phyloP scores from a whole-genome alignment of 2,329 filamentous ascomycete genomes.

The Balansia obtecta region DNA sequence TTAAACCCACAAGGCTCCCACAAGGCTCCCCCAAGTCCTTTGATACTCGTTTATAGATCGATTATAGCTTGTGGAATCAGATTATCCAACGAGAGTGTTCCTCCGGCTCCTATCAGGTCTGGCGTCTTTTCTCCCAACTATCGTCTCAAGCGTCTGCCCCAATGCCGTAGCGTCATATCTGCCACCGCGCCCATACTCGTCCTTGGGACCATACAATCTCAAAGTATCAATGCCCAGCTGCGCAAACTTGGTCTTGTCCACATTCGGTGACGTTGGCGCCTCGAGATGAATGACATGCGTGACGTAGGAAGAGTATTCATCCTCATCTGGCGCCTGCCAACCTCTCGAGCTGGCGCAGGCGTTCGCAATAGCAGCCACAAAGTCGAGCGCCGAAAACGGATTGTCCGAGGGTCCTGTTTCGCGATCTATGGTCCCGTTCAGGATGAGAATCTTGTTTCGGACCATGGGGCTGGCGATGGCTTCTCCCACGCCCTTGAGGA shows the following conservation, averaged over 20 bases:
- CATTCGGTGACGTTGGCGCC: slow-evolving; percentile 52
- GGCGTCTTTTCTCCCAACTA: slow-evolving; percentile 48
- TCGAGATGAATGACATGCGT: slow-evolving; percentile 77
- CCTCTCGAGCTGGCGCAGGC: slow-evolving; percentile 60
- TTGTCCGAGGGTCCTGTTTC: slow-evolving; percentile 62
- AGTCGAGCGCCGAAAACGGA: slow-evolving; percentile 66
- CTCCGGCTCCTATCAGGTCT: slow-evolving; percentile 26
- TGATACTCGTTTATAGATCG: too few species aligned
- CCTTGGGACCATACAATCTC: slow-evolving; percentile 59
- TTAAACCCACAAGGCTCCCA: too few species aligned
- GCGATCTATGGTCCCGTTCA: slow-evolving; percentile 75
- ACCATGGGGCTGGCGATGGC: slow-evolving; percentile 32
- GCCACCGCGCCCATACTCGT: slow-evolving; percentile 27
- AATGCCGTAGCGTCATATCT: slow-evolving; percentile 69
- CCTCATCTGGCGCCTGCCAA: slow-evolving; percentile 21
- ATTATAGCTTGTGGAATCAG: too few species aligned
- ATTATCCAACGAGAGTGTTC: slow-evolving; percentile 29
- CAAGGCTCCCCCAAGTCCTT: not conserved
- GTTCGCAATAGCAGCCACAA: slow-evolving; percentile 65
- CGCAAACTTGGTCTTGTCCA: slow-evolving; percentile 53
- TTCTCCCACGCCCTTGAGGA: slow-evolving; percentile 61
- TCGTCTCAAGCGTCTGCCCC: slow-evolving; percentile 61
- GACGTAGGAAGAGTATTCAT: slow-evolving; percentile 56
- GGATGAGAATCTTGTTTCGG: slow-evolving; percentile 64
- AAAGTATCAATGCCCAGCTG: slow-evolving; percentile 65